phyloP scores from a whole-genome alignment of 2,329 filamentous ascomycete species.

The Byssoonygena ceratinophila region DNA sequence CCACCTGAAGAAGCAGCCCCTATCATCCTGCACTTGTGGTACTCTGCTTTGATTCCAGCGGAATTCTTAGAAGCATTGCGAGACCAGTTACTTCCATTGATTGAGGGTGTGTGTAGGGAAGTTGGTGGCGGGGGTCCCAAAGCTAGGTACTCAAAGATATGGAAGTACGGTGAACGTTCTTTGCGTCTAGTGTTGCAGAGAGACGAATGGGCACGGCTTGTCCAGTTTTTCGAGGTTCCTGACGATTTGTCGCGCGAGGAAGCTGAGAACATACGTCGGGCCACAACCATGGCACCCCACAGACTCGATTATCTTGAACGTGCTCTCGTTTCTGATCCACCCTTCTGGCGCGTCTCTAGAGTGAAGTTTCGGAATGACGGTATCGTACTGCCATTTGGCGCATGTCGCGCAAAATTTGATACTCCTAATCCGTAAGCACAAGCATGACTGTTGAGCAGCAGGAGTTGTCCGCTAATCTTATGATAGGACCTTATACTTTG shows the following conservation, averaged over 20 bases:
- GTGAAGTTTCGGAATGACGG: conserved; percentile 31
- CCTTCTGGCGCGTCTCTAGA: conserved; percentile 22
- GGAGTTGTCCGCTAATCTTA: neutral
- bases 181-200: conserved; percentile 26
- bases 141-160: no score
- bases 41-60: conserved; percentile 31
- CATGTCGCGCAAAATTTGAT: conserved; percentile 24
- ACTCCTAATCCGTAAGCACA: conserved; percentile 39
- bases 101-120: conserved; percentile 16
- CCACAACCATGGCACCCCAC: conserved; percentile 22
- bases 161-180: conserved; percentile 20
- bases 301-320: conserved; percentile 29
- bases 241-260: neutral
- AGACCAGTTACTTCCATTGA: conserved; percentile 21
- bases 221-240: neutral
- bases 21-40: conserved; percentile 39
- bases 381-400: conserved; percentile 34
- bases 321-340: conserved; percentile 19
- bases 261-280: conserved; percentile 22
- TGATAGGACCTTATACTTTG: conserved; percentile 30
- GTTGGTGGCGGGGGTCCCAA: no score
- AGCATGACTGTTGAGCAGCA: no score
- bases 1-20: conserved; percentile 20
- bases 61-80: conserved; percentile 18
- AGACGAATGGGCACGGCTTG: conserved; percentile 25